phyloP scores from a whole-genome alignment of 495 filamentous ascomycete genomes.

The Hypomontagnella monticulosa region DNA sequence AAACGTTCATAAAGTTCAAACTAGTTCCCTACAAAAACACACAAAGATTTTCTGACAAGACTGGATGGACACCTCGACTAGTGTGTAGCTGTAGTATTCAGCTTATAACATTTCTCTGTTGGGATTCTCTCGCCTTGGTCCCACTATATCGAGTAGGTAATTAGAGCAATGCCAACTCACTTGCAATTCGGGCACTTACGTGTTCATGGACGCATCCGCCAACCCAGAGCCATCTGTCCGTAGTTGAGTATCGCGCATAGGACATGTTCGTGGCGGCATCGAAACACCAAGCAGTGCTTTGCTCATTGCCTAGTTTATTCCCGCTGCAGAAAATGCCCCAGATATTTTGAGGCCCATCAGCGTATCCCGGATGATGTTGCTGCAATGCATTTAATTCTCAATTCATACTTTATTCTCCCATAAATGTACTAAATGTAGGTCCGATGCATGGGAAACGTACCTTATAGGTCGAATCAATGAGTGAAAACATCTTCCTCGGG shows the following conservation, averaged over 20 bases:
- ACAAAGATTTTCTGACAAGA: too few species aligned
- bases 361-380: constrained; percentile 58
- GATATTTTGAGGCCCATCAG: constrained; percentile 51
- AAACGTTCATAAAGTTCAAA: too few species aligned
- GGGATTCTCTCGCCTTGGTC: constrained; percentile 53
- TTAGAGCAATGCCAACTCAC: background rate
- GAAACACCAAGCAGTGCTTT: constrained; percentile 55
- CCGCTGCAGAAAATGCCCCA: constrained; percentile 58
- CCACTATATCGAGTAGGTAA: constrained; percentile 46
- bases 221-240: constrained; percentile 58
- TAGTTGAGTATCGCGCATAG: constrained; percentile 55
- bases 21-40: too few species aligned
- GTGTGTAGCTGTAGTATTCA: constrained; percentile 17
- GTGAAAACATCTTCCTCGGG: constrained; percentile 58
- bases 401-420: background rate
- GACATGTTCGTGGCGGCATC: constrained; percentile 60
- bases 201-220: constrained; percentile 60
- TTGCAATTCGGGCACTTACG: constrained; percentile 43
- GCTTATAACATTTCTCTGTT: constrained; percentile 50
- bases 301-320: constrained; percentile 51
- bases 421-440: background rate
- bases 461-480: constrained; percentile 54
- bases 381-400: constrained; percentile 28
- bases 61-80: too few species aligned
- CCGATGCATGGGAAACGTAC: constrained; percentile 36